Conservation (phyloP, 495 filamentous ascomycete genomes). For the Alectoria sarmentosa region DNA sequence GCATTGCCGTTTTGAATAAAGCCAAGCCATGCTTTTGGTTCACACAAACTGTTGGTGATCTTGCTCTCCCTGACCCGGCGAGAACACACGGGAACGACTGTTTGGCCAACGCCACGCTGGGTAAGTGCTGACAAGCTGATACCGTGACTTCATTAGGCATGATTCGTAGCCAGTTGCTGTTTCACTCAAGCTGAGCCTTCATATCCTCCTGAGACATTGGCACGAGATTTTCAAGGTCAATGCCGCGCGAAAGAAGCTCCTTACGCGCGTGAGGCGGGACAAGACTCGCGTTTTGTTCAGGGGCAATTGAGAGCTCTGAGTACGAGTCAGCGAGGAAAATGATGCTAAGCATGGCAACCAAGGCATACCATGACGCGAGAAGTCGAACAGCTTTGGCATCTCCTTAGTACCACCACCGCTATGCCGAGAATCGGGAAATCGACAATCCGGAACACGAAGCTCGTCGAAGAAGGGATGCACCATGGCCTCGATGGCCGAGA, state of each 20-base stretch:
- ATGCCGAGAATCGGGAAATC: slow-evolving; percentile 89
- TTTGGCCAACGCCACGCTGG: slow-evolving; percentile 28
- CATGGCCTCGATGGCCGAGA: slow-evolving; percentile 94
- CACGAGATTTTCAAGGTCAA: slow-evolving; percentile 91
- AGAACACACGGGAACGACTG: slow-evolving; percentile 27
- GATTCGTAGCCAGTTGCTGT: slow-evolving; percentile 20
- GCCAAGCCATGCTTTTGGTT: slow-evolving; percentile 22
- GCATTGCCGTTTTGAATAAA: slow-evolving; percentile 18
- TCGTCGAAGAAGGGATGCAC: slow-evolving; percentile 99
- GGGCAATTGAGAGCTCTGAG: slow-evolving; percentile 89
- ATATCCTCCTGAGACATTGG: slow-evolving; percentile 90
- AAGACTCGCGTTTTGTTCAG: slow-evolving; percentile 76
- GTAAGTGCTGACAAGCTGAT: slow-evolving; percentile 25
- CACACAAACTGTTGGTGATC: slow-evolving; percentile 11
- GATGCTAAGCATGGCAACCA: slow-evolving; percentile 12
- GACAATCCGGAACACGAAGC: slow-evolving; percentile 78
- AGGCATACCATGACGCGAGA: slow-evolving; percentile 79
- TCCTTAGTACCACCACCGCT: slow-evolving; percentile 68
- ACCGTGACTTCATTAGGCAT: slow-evolving; percentile 39
- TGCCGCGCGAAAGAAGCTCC: slow-evolving; percentile 62
- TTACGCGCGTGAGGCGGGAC: slow-evolving; percentile 77
- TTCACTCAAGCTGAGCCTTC: slow-evolving; percentile 96
- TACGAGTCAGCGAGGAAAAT: slow-evolving; percentile 19
- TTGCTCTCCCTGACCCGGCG: slow-evolving; percentile 14
- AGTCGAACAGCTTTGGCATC: slow-evolving; percentile 84